phyloP scores from a whole-genome alignment of 1,139 yeast genomes.

The Kodamaea plutei region DNA sequence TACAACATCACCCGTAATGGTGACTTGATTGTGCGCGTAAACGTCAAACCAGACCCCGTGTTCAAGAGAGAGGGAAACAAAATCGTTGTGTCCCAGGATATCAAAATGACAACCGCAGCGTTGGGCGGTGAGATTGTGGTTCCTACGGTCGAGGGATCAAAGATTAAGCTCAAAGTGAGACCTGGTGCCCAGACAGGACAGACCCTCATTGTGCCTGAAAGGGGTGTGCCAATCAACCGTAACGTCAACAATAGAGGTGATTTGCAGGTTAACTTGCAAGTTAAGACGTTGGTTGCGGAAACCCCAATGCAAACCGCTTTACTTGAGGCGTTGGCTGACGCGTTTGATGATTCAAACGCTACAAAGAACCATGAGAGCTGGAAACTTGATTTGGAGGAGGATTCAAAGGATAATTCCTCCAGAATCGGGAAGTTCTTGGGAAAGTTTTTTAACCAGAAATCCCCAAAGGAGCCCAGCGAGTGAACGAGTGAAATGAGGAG shows the following conservation, averaged over 20 bases:
- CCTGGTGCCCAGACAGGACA: constrained; percentile 82
- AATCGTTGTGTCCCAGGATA: constrained; percentile 58
- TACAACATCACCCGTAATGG: constrained; percentile 70
- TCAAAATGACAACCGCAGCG: constrained; percentile 94
- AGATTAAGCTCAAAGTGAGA: constrained; percentile 75
- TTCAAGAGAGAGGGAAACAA: constrained; percentile 66
- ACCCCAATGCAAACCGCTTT: constrained; percentile 90
- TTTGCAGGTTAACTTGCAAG: constrained; percentile 69
- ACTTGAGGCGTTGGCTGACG: constrained; percentile 91
- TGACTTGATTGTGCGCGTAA: constrained; percentile 77
- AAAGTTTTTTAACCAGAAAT: constrained; percentile 48
- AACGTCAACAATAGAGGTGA: constrained; percentile 68
- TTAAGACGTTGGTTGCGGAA: constrained; percentile 68
- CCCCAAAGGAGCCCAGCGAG: too few relatives aligned
- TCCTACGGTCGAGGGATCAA: constrained; percentile 80
- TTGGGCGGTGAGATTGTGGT: constrained; percentile 86
- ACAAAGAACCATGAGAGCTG: constrained; percentile 62
- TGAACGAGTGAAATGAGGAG: too few relatives aligned
- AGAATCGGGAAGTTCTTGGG: constrained; percentile 62
- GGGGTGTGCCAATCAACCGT: constrained; percentile 76
- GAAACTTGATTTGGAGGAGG: constrained; percentile 40
- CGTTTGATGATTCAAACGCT: constrained; percentile 76
- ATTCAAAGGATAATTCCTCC: constrained; percentile 41
- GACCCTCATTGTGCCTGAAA: constrained; percentile 71
- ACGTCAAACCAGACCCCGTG: constrained; percentile 67